Percentiles rank a stretch among this genome's conserved stretches.
phyloP scores from a whole-genome alignment of 2,329 filamentous ascomycete genomes.

The Grosmannia penicillata region DNA sequence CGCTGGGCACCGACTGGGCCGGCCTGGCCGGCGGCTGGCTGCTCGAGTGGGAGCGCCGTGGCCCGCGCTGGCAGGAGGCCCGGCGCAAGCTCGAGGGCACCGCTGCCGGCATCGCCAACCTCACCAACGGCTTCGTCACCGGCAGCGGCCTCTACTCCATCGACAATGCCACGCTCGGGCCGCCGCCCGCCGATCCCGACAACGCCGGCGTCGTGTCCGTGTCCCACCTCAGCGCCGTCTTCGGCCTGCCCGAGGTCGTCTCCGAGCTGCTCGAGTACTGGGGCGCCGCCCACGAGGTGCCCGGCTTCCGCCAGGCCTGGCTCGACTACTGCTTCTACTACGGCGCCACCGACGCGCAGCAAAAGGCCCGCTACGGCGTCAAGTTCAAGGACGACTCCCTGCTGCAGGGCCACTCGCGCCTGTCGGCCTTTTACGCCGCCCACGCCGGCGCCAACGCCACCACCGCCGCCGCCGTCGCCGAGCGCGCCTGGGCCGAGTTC shows the following conservation, averaged over 20 bases:
- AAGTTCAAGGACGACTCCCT: slow-evolving; percentile 26
- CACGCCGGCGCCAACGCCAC: neutral
- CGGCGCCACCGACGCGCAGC: slow-evolving; percentile 30
- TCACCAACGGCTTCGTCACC: slow-evolving; percentile 31
- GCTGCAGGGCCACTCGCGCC: slow-evolving; percentile 40
- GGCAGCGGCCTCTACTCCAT: slow-evolving; percentile 18
- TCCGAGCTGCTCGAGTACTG: slow-evolving; percentile 38
- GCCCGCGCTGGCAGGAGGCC: slow-evolving; percentile 36
- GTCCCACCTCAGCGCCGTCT: slow-evolving; percentile 41
- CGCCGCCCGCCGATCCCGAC: slow-evolving; percentile 35
- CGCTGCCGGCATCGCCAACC: slow-evolving; percentile 32
- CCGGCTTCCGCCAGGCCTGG: slow-evolving; percentile 36
- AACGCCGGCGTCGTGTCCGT: slow-evolving; percentile 36
- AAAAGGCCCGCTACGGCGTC: slow-evolving; percentile 35
- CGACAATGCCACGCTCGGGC: slow-evolving; percentile 38
- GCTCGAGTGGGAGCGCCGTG: slow-evolving; percentile 43
- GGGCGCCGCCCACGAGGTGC: slow-evolving; percentile 5
- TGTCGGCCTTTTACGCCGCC: slow-evolving; percentile 41
- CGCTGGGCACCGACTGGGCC: slow-evolving; percentile 44
- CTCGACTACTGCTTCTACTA: slow-evolving; percentile 48
- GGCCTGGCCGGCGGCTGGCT: slow-evolving; percentile 42
- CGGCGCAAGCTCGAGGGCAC: slow-evolving; percentile 32
- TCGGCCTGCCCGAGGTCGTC: slow-evolving; percentile 42
- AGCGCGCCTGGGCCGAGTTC: slow-evolving; percentile 37
- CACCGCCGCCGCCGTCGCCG: neutral